phyloP scores from a whole-genome alignment of 2,329 filamentous ascomycete genomes.

The Colletotrichum nymphaeae region DNA sequence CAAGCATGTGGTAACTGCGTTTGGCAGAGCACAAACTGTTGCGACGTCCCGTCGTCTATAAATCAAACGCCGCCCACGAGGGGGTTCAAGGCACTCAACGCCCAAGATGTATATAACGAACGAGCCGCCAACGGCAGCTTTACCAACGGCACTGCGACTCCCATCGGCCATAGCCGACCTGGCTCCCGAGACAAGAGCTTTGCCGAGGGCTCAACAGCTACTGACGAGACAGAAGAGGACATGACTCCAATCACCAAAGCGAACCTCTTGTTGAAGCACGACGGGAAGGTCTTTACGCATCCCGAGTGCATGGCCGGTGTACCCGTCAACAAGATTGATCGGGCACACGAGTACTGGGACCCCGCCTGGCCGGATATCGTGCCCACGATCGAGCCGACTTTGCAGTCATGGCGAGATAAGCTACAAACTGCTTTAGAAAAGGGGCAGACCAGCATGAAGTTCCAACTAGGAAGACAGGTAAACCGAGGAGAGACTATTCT shows the following conservation, averaged over 20 bases:
- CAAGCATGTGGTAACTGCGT: conserved; percentile 63
- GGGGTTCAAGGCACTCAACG: neutral
- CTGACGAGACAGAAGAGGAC: conserved; percentile 29
- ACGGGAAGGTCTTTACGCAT: conserved; percentile 61
- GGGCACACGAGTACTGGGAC: conserved; percentile 67
- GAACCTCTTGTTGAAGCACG: conserved; percentile 57
- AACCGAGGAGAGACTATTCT: conserved; percentile 66
- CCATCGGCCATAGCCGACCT: conserved; percentile 14
- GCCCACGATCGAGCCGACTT: conserved; percentile 53
- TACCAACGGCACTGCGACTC: conserved; percentile 11
- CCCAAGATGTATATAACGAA: neutral
- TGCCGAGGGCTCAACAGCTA: conserved; percentile 8
- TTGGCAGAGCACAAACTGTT: conserved; percentile 56
- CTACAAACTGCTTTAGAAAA: conserved; percentile 51
- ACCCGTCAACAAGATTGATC: conserved; percentile 62
- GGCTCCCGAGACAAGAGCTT: conserved; percentile 27
- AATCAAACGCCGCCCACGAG: neutral
- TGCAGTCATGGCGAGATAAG: conserved; percentile 62
- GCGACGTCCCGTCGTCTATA: neutral
- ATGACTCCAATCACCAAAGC: conserved; percentile 50
- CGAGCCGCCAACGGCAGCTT: neutral
- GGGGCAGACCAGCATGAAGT: conserved; percentile 54
- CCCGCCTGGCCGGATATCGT: conserved; percentile 61
- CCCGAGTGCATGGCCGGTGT: conserved; percentile 65
- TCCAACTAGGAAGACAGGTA: conserved; percentile 66